A percentile compares a stretch with the other conserved stretches of the same genome.
Evolutionary conservation across 225 moss, liverwort and hornwort species (phyloP).

Genomic region (Polytrichum commune): DNA sequence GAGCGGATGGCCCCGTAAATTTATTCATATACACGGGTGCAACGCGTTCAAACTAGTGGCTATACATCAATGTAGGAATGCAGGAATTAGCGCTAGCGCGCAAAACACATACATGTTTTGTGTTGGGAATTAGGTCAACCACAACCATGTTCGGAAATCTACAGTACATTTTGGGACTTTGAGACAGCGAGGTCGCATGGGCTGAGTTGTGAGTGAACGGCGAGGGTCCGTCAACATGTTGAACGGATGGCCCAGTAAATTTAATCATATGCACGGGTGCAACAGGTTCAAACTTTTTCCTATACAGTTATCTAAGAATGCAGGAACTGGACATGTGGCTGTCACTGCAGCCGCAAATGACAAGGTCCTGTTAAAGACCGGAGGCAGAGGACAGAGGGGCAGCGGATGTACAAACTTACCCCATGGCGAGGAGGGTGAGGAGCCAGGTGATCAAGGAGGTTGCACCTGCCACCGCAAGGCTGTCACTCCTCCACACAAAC

Average conservation of each 20-base stretch:
- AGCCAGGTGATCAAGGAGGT: constrained; percentile 43
- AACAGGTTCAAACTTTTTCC: too few relatives aligned
- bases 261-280: too few relatives aligned
- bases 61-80: background rate
- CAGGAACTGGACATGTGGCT: background rate
- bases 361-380: background rate
- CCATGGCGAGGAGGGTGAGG: constrained; percentile 36
- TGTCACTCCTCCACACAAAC: constrained; percentile 16
- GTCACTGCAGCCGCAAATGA: background rate
- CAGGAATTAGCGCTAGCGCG: background rate
- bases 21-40: too few relatives aligned
- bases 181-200: too few relatives aligned
- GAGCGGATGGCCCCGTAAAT: too few relatives aligned
- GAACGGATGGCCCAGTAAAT: too few relatives aligned
- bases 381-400: background rate
- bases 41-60: background rate
- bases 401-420: constrained; percentile 12
- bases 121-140: too few relatives aligned
- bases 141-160: too few relatives aligned
- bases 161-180: background rate
- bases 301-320: background rate
- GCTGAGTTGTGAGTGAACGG: background rate
- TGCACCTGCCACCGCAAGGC: constrained; percentile 16
- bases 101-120: too few relatives aligned
- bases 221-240: too few relatives aligned